Percentiles rank a stretch among this genome's conserved stretches.
Evolutionary conservation across 345 rosid species (phyloP).

Genomic region (Linum tenue): DNA sequence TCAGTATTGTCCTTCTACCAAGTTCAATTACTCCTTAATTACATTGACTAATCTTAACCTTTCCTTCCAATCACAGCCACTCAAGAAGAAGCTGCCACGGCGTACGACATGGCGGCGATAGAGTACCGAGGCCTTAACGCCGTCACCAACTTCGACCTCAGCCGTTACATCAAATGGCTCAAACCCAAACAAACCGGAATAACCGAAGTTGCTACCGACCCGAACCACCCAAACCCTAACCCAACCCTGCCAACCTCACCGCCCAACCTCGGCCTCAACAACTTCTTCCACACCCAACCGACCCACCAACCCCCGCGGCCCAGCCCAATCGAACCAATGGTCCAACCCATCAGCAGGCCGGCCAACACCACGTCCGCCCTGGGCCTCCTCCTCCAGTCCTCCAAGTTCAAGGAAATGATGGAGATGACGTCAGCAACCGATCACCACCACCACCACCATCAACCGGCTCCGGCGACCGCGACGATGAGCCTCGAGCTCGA

Average conservation of each 20-base stretch:
- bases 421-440: slow-evolving; percentile 42
- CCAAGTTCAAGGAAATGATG: slow-evolving; percentile 61
- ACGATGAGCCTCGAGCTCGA: slow-evolving; percentile 20
- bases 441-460: not conserved
- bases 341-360: not conserved
- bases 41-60: not conserved
- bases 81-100: slow-evolving; percentile 92
- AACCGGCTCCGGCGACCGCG: slow-evolving; percentile 14
- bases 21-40: not conserved
- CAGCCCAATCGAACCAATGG: not conserved
- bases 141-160: slow-evolving; percentile 86
- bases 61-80: slow-evolving; percentile 43
- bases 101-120: slow-evolving; percentile 87
- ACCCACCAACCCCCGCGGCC: slow-evolving; percentile 8
- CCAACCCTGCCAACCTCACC: not conserved
- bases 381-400: slow-evolving; percentile 52
- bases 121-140: slow-evolving; percentile 91
- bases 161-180: slow-evolving; percentile 70
- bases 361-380: slow-evolving; percentile 45
- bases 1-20: not conserved
- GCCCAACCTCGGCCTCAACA: slow-evolving; percentile 9
- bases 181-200: slow-evolving; percentile 26
- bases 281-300: slow-evolving; percentile 5
- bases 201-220: not conserved
- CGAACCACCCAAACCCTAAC: slow-evolving; percentile 7